A percentile compares a stretch with the other conserved stretches of the same genome.
Conservation (phyloP, 306 rosid species). For the Pterocarpus macrocarpus region DNA sequence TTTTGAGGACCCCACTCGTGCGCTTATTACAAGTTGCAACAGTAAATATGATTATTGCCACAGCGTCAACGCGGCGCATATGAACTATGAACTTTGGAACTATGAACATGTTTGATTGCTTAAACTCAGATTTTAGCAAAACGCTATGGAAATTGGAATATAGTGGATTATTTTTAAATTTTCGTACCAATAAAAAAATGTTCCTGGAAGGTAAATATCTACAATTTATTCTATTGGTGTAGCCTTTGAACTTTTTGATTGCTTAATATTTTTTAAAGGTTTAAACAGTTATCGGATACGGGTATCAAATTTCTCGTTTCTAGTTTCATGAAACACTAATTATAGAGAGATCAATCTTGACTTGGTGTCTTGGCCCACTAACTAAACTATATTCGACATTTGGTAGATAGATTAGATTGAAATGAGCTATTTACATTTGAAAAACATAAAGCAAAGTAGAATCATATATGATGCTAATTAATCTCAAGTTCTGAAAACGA, state of each 20-base stretch:
- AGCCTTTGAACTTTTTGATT: background rate
- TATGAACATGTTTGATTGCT: background rate
- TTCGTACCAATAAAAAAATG: background rate
- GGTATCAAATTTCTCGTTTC: background rate
- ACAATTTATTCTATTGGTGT: constrained; percentile 6
- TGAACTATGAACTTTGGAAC: constrained; percentile 12
- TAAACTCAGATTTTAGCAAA: background rate
- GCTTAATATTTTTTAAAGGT: background rate
- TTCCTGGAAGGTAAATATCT: background rate
- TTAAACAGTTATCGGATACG: background rate
- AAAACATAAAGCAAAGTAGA: background rate
- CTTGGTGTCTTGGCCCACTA: background rate
- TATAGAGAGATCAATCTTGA: background rate
- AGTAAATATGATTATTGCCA: constrained; percentile 3
- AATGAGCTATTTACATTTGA: background rate
- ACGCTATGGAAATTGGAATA: background rate
- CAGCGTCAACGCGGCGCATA: background rate
- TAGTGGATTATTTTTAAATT: background rate
- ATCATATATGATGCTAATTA: background rate
- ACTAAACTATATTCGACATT: background rate
- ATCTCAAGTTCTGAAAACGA: background rate
- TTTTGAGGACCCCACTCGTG: background rate
- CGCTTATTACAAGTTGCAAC: background rate
- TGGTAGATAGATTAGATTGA: background rate
- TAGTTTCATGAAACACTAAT: background rate